These are phyloP conservation scores for Phaseolus lunatus DNA, from an alignment of 306 rosid species.

Conservation along the genomic window DNA sequence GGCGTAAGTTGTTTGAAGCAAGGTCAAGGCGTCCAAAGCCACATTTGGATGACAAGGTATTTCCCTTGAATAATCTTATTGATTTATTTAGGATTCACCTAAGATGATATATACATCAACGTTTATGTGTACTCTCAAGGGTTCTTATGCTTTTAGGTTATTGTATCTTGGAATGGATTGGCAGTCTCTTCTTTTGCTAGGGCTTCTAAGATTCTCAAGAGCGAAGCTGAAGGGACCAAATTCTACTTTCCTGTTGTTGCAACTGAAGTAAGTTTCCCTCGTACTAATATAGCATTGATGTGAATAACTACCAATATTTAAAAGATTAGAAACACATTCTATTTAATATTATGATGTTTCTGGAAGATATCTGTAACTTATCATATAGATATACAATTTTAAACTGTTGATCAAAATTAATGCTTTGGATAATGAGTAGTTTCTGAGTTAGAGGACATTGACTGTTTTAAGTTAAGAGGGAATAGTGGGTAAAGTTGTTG, in stretches of 20 bases:
- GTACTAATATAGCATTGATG: conserved; percentile 25
- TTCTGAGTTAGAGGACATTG: conserved; percentile 30
- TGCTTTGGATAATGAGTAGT: conserved; percentile 30
- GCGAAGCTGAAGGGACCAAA: conserved; percentile 63
- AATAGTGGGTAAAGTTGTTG: conserved; percentile 36
- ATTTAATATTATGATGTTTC: conserved; percentile 24
- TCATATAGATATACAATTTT: conserved; percentile 5
- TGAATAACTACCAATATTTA: conserved; percentile 29
- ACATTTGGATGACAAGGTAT: conserved; percentile 93
- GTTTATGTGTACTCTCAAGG: conserved; percentile 42
- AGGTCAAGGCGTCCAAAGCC: conserved; percentile 83
- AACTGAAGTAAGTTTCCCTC: conserved; percentile 69
- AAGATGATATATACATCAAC: conserved; percentile 23
- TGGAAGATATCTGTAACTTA: conserved; percentile 25
- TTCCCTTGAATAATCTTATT: conserved; percentile 24
- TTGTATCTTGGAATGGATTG: conserved; percentile 97
- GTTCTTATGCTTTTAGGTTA: conserved; percentile 67
- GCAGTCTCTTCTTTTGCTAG: conserved; percentile 90
- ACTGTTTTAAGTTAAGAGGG: conserved; percentile 13
- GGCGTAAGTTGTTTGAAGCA: conserved; percentile 74
- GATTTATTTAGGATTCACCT: conserved; percentile 3
- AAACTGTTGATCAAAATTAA: conserved; percentile 33
- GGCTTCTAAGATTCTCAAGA: conserved; percentile 84
- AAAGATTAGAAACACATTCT: background rate
- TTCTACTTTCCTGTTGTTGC: conserved; percentile 84